phyloP scores from a whole-genome alignment of 148 eudicot species.

The Rheum nobile region DNA sequence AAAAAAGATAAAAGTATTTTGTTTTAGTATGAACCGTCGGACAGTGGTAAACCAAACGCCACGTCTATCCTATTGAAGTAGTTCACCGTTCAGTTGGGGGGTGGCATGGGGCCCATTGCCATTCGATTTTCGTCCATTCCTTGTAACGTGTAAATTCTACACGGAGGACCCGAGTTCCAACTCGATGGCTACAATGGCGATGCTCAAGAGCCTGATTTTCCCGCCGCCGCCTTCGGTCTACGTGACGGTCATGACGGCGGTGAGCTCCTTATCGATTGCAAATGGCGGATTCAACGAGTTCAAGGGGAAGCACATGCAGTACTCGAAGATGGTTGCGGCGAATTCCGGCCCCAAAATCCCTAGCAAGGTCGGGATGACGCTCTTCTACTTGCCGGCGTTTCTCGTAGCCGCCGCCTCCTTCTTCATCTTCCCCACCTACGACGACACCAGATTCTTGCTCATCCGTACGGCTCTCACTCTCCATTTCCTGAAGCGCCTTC shows the following conservation, averaged over 20 bases:
- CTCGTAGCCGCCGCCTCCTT: constrained; percentile 25
- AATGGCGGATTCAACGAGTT: constrained; percentile 18
- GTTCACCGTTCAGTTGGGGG: too few relatives aligned
- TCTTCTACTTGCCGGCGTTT: constrained; percentile 29
- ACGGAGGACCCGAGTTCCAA: too few relatives aligned
- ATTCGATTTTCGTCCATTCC: too few relatives aligned
- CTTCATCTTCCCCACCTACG: constrained; percentile 12
- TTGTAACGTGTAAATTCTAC: too few relatives aligned
- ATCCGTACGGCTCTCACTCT: constrained; percentile 23
- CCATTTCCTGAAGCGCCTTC: constrained; percentile 40
- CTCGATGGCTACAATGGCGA: too few relatives aligned
- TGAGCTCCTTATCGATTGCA: constrained; percentile 7
- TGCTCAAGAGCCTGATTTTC: constrained; percentile 15
- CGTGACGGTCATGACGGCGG: constrained; percentile 11
- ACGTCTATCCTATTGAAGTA: too few relatives aligned
- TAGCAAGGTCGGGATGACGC: constrained; percentile 29
- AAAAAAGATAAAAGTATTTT: too few relatives aligned
- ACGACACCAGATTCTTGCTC: constrained; percentile 26
- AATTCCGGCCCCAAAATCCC: constrained; percentile 4
- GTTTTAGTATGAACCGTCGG: too few relatives aligned
- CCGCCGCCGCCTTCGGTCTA: constrained; percentile 22
- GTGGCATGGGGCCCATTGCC: too few relatives aligned
- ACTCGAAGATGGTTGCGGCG: constrained; percentile 21
- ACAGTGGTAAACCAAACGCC: too few relatives aligned
- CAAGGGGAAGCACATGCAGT: constrained; percentile 26